Evolutionary conservation across 1,284 basidiomycete genomes (phyloP).

Genomic region (Gymnopus androsaceus): DNA sequence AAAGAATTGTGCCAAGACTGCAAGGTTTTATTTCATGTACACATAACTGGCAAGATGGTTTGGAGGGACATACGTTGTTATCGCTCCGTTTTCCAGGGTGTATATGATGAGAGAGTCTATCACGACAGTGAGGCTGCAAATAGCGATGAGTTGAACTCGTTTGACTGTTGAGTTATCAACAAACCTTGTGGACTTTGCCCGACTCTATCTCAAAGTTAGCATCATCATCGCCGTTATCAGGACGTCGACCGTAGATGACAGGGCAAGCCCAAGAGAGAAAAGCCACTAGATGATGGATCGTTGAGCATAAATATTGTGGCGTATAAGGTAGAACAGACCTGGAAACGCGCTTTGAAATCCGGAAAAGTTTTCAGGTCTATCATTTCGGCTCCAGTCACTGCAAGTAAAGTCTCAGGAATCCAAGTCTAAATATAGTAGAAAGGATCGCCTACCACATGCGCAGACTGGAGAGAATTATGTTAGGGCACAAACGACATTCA

Average conservation of each 20-base stretch:
- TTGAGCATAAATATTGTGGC: neutral
- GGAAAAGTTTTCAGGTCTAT: neutral
- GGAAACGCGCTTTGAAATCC: neutral
- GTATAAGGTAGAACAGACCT: neutral
- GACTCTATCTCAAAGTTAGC: neutral
- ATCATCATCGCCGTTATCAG: constrained; percentile 12
- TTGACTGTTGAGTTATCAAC: neutral
- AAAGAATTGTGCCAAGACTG: constrained; percentile 6
- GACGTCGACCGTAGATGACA: constrained; percentile 10
- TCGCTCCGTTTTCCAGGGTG: constrained; percentile 13
- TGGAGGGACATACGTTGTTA: constrained; percentile 8
- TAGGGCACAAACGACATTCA: neutral
- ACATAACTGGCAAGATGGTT: neutral
- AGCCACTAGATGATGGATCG: neutral
- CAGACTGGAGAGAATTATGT: neutral
- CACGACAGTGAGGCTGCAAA: constrained; percentile 4
- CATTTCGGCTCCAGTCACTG: neutral
- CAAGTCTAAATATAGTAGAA: neutral
- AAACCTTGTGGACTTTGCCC: constrained; percentile 4
- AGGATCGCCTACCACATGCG: neutral
- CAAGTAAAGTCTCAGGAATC: neutral
- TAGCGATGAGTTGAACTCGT: too few species aligned
- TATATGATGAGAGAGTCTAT: constrained; percentile 3
- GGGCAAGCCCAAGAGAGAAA: constrained; percentile 8
- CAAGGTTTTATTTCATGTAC: neutral